Evolutionary conservation across 2,329 filamentous ascomycete species (phyloP).

Genomic region (Neofusicoccum sp.): DNA sequence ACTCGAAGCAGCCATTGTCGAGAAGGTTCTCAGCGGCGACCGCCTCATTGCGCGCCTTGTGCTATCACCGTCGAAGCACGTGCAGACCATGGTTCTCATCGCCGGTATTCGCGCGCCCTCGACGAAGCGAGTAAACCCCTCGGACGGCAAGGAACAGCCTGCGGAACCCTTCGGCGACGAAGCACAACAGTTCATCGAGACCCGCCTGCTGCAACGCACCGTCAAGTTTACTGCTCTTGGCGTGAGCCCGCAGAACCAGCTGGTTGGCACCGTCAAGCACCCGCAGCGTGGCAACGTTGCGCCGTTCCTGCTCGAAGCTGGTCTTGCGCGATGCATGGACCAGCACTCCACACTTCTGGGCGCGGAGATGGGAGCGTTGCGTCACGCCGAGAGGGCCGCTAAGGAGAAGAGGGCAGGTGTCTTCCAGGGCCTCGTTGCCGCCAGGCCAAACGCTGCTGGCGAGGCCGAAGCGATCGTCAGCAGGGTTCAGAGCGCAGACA

Average conservation of each 20-base stretch:
- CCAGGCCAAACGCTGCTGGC: conserved; percentile 61
- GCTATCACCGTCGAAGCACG: conserved; percentile 78
- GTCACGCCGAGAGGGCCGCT: conserved; percentile 84
- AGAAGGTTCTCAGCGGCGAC: conserved; percentile 89
- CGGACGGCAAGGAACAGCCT: conserved; percentile 77
- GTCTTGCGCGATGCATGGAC: conserved; percentile 89
- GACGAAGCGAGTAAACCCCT: conserved; percentile 80
- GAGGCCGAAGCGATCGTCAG: conserved; percentile 81
- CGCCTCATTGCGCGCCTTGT: conserved; percentile 83
- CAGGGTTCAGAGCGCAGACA: conserved; percentile 86
- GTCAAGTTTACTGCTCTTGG: conserved; percentile 83
- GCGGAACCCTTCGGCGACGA: conserved; percentile 91
- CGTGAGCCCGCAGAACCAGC: conserved; percentile 83
- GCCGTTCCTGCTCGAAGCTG: conserved; percentile 84
- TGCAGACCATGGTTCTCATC: conserved; percentile 84
- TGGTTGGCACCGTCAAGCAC: conserved; percentile 87
- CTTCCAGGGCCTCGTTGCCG: conserved; percentile 76
- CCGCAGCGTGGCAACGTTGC: conserved; percentile 85
- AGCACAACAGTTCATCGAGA: conserved; percentile 84
- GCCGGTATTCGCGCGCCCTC: conserved; percentile 87
- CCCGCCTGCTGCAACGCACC: conserved; percentile 80
- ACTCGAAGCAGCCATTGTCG: conserved; percentile 62
- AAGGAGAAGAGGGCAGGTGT: conserved; percentile 76
- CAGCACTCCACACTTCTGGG: conserved; percentile 94
- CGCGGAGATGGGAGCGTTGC: conserved; percentile 79